phyloP scores from a whole-genome alignment of 1,284 basidiomycete species.

The Marasmius fiardii region DNA sequence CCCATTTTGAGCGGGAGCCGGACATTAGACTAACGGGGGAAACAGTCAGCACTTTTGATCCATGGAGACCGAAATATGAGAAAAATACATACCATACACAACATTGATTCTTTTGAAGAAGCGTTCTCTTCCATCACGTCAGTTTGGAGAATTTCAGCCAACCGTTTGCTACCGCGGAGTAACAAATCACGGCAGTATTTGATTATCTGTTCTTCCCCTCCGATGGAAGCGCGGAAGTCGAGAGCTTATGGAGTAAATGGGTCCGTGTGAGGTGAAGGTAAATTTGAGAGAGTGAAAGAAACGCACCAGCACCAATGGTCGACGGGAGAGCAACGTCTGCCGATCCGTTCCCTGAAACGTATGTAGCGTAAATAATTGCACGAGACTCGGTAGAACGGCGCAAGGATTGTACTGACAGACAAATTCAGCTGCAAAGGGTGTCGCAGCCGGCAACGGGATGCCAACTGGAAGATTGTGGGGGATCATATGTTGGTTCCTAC shows the following conservation, averaged over 20 bases:
- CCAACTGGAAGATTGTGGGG: not conserved
- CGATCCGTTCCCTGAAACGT: not conserved
- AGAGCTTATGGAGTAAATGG: not conserved
- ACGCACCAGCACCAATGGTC: conserved; percentile 26
- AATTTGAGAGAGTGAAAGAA: not conserved
- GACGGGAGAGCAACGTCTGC: not conserved
- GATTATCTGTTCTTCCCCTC: conserved; percentile 1
- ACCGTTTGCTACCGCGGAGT: not conserved
- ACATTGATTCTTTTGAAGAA: not conserved
- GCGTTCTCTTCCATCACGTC: not conserved
- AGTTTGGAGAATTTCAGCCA: not conserved
- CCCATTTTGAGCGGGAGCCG: not conserved
- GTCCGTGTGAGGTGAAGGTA: not conserved
- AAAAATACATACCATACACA: not conserved
- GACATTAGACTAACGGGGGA: conserved; percentile 3
- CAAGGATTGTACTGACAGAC: not conserved
- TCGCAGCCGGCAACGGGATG: not conserved
- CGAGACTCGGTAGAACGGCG: not conserved
- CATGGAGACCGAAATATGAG: too few relatives aligned
- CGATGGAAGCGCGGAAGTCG: not conserved
- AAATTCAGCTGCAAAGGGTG: not conserved
- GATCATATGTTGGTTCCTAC: conserved; percentile 76
- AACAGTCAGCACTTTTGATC: too few relatives aligned
- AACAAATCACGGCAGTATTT: conserved; percentile 1
- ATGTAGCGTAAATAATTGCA: not conserved